Base-by-base conservation (phyloP, 495 filamentous ascomycete genomes). In the Trypethelium eluteriae region DNA sequence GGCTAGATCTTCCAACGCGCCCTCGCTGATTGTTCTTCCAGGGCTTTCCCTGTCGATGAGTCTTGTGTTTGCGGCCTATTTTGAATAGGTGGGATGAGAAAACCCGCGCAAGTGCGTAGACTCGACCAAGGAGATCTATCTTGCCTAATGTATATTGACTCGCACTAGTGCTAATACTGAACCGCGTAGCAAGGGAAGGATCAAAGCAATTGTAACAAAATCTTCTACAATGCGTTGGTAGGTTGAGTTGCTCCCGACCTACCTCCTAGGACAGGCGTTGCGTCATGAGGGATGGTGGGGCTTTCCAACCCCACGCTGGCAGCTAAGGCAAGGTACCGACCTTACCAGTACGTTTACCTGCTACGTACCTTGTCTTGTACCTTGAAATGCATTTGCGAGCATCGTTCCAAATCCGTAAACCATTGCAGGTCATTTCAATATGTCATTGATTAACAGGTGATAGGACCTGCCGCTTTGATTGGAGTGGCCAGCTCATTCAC, bases 41-140 rank as follows among this genome's bases (percentile, higher is more conserved):
- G 18, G 66, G 65, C 62, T 70, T 71, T 47, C 65, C 66, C 63
- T 70, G 70, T 69, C 74, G 74, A 66, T 74, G 73, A 9, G 66
- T 50, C 65, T 76, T 77, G 68, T 74, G 70, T 62, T 74, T 73
- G 44, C 76, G 74, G 66, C 76, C 76, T 75, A 76, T 77, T 35
- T 71, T 73, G 63, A 14, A 18, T 10, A 18, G n/a, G 5, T 59
- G 7, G 5, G 53, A 36, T 35, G 25, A 18, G 18, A 32, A 14
- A 6, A 5, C 7, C 36, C 36, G 53, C 6, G 53, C 5, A 7
- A 35, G 18, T 34, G 53, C 53, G 6, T 10, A 32, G 36, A 36
- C 36, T 59, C 7, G 53, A 34, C 7, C 3, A 5, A 36, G 36
- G n/a, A 10, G 7, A 34, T 3, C 7, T 44, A 44, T 44, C 41